Base-by-base conservation (phyloP, 805 yeast species). In the Candida odintsovae region DNA sequence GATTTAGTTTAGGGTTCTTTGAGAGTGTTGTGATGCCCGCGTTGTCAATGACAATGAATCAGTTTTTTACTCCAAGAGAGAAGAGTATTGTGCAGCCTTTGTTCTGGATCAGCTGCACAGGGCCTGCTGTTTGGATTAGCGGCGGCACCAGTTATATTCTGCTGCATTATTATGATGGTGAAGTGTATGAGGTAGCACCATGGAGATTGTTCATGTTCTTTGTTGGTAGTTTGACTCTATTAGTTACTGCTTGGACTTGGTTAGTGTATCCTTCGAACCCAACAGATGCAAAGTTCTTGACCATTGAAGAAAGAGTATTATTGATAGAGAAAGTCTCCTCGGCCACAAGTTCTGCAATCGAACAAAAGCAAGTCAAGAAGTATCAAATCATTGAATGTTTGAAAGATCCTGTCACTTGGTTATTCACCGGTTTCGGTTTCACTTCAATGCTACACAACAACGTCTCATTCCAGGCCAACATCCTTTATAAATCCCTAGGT, bases 391-490 rank as follows among this genome's bases (percentile, higher is more conserved):
- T 56, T 10, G 77, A 73, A 55, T 65, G 71, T 12, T 44, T 72
- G 6, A 66, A 49, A 45, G 77, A 73, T 48, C 70, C 70, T 41
- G 47, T 65, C 7, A 57, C 69, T 10, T 65, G 70, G 70, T 50
- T 65, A 23, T 35, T 35, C 50, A 63, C 61, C 33, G 38, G 38
- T 6, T 35, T 35, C 19, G 38, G 38, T 51, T 62, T 0, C 72
- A 69, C 53, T 67, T 70, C 50, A 61, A 78, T n/a, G 60, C 72
- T 25, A 71, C 70, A 53, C 75, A 72, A 63, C 60, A 78, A 47
- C 78, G 80, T 2, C 78, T 78, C 50, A 58, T 78, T 44, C 66
- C 78, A 6, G 77, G 75, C 53, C 83, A 78, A 54, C 79, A 76
- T 48, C 73, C 73, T 41, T 52, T 77, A 38, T 57, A 78, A 29